Base-by-base conservation (phyloP, 805 yeast species). In the Metschnikowia arizonensis region DNA sequence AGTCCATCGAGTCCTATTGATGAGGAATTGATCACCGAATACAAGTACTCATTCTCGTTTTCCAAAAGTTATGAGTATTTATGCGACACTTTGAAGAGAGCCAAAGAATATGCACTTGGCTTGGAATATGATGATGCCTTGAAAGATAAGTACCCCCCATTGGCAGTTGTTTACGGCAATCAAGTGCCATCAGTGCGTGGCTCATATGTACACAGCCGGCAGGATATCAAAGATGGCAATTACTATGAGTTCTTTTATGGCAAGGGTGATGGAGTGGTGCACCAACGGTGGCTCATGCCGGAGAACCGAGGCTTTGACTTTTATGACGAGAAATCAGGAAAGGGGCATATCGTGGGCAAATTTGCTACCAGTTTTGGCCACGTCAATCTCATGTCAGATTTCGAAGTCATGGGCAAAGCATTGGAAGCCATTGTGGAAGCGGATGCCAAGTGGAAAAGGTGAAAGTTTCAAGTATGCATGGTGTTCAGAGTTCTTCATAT, bases 221-320 rank as follows among this genome's bases (percentile, higher is more conserved):
- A 82, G 34, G 93, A 81, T 30, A 81, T 90, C 47, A 73, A 67
- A 46, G 72, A 76, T 32, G 96, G 96, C 3, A 76, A 79, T 51
- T 89, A 85, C 65, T 80, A 76, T 50, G 83, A 86, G 55, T 84
- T 88, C 55, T 79, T 76, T 55, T 89, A 87, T 57, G 96, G 95
- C 0, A 87, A 88, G 4, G 97, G 97, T 12, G 97, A 90, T 62
- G 97, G 97, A 34, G 97, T 90, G 15, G 88, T 88, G 1, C 86
- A 86, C 63, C 86, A 84, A 53, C 78, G 78, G 50, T 84, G 89
- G 85, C 64, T 86, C 40, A 78, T 89, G 78, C 97, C 97, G 0
- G 86, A 84, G 52, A 66, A 66, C 33, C 74, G 75, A 50, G 95
- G 91, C 0, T 88, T 85, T 57, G 32, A 45, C 1, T 47, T 51